These are phyloP conservation scores for Pseudocercospora eumusae DNA, from an alignment of 2,329 filamentous ascomycete genomes.

Conservation along the genomic window DNA sequence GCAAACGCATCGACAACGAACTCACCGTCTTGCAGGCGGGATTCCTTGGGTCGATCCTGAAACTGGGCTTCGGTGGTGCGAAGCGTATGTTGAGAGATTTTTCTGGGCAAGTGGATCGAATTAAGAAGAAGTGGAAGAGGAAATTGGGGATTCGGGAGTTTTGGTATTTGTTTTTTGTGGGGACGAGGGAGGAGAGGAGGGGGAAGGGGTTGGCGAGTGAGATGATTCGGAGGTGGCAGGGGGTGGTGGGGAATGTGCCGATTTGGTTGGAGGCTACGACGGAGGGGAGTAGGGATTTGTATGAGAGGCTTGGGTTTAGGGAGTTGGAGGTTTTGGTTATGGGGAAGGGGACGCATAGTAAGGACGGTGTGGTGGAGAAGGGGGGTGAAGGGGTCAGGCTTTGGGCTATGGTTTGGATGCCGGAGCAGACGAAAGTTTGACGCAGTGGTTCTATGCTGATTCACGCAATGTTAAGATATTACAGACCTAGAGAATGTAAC, in stretches of 20 bases:
- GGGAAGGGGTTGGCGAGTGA: conserved; percentile 30
- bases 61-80: conserved; percentile 28
- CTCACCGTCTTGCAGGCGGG: conserved; percentile 29
- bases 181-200: conserved; percentile 23
- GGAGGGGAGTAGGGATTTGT: conserved; percentile 25
- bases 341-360: conserved; percentile 28
- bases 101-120: conserved; percentile 17
- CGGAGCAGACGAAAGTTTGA: conserved; percentile 4
- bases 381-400: conserved; percentile 31
- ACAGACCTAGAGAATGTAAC: too few relatives aligned
- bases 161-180: conserved; percentile 36
- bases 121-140: conserved; percentile 24
- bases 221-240: conserved; percentile 20
- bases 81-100: conserved; percentile 35
- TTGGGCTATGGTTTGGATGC: conserved; percentile 35
- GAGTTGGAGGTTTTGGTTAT: conserved; percentile 24
- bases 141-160: conserved; percentile 21
- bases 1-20: conserved; percentile 31
- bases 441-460: too few relatives aligned
- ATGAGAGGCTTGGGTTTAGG: conserved; percentile 31
- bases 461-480: too few relatives aligned
- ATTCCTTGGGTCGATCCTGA: conserved; percentile 22
- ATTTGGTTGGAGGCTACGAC: conserved; percentile 38
- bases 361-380: conserved; percentile 23
- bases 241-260: conserved; percentile 14